Base-by-base conservation (phyloP, 2,329 filamentous ascomycete genomes). In the Fusarium redolens region DNA sequence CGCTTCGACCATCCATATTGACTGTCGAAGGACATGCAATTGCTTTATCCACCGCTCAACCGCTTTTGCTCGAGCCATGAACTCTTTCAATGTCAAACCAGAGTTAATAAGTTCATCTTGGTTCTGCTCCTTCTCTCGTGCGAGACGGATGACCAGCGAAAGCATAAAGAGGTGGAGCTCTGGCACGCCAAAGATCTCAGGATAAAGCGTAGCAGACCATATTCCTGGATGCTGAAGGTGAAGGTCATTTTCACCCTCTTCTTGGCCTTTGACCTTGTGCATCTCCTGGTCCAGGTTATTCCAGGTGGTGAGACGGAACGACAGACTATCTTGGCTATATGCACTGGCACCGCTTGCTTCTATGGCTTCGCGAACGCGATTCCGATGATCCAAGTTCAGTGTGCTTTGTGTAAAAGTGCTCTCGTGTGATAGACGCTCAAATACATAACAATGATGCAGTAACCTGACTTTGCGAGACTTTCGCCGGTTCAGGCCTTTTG, bases 231-330 rank as follows among this genome's bases (percentile, higher is more conserved):
- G 37, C 8, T 74, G 56, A 0, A 74, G 64, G 17, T 74, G 72
- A 4, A 74, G 30, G 6, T 74, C 72, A 11, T 74, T 74, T n/a
- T 74, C 72, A 2, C 72, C 72, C 9, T 72, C 71, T 13, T 58
- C 52, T 5, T 72, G 64, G 0, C 54, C 60, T 2, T 74, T 74
- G 3, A 69, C 38, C 13, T 58, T 72, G 0, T 67, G 44, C 55
- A 74, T 74, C 3, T 74, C 64, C 13, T 63, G 59, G 14, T 74
- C 72, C 4, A 74, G 7, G 14, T 74, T 59, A 14, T 45, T 44
- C 71, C 71, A 74, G 0, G 54, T 58, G 2, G 59, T 66, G 0
- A 74, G 68, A 1, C 67, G 51, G 17, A 74, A 74, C 0, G 64
- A 65, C 3, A 74, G 31, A 7, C 58, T 72, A 14, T 74, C 72